Conservation (phyloP, 768 basidiomycete genomes). For the Tulasnella sp. region DNA sequence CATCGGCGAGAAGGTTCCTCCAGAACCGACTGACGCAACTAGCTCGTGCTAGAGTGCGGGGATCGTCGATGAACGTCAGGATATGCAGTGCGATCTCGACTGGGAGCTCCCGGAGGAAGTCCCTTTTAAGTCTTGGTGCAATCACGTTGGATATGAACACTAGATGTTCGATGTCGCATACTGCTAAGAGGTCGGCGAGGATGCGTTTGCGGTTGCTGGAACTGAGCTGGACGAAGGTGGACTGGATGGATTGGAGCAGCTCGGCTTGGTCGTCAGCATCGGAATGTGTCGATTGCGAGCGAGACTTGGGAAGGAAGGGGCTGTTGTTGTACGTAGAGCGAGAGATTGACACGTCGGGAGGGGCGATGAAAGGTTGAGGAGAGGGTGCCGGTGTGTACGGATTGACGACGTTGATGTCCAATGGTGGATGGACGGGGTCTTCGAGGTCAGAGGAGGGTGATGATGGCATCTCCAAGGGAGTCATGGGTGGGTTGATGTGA, state of each 20-base stretch:
- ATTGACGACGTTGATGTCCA: conserved; percentile 21
- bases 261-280: conserved; percentile 19
- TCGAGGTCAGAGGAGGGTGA: conserved; percentile 12
- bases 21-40: conserved; percentile 68
- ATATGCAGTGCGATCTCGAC: conserved; percentile 73
- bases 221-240: conserved; percentile 16
- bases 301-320: background rate
- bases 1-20: conserved; percentile 65
- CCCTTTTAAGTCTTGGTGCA: conserved; percentile 31
- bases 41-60: conserved; percentile 64
- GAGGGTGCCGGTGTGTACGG: conserved; percentile 28
- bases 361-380: conserved; percentile 23
- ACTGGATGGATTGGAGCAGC: conserved; percentile 22
- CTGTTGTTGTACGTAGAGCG: background rate
- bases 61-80: conserved; percentile 71
- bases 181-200: conserved; percentile 29
- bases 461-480: conserved; percentile 20
- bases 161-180: conserved; percentile 29
- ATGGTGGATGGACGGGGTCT: conserved; percentile 16
- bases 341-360: background rate
- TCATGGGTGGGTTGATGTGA: conserved; percentile 18
- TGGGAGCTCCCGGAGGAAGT: conserved; percentile 52
- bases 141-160: conserved; percentile 31
- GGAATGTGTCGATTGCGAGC: background rate
- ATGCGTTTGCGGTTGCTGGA: conserved; percentile 26